Base-by-base conservation (phyloP, 371 early-diverging fungal genomes). In the Catenaria anguillulae region DNA sequence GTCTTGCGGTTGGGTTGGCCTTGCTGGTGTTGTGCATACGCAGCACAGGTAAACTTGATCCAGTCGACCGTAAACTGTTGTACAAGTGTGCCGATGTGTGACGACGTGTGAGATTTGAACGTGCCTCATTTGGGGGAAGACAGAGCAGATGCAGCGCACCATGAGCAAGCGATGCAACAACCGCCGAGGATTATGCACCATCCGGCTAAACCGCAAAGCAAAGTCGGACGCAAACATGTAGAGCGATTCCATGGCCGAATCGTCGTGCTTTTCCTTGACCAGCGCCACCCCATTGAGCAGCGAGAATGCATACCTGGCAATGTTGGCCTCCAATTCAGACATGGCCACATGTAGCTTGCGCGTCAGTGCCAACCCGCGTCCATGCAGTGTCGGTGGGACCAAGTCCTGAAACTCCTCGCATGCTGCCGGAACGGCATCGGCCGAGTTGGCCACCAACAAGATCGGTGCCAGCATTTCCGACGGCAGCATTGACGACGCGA, bases 1-100 rank as follows among this genome's bases (percentile, higher is more conserved):
- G 91, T 92, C 66, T 85, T 87, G 29, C 83, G 75, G 56, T 88
- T 87, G 21, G 80, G 80, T 0, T 84, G 85, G 52, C 79, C 77
- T 31, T 50, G 52, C 52, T 50, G 52, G 52, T 50, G 29, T 19
- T 36, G 29, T 0, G 21, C 1, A 31, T 58, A 29, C 12, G 58
- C 12, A n/a, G 10, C 12, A 31, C 36, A 34, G 24, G 58, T 58
- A 63, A 92, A 92, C 61, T 82, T 84, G 52, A 88, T 85, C 92
- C 92, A 92, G 29, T 50, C 52, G 29, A 29, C 31, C 13, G 52
- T 29, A 19, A 50, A 50, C 29, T 40, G 17, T 5, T 40, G n/a
- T n/a, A n/a, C n/a, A n/a, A n/a, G n/a, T n/a, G n/a, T n/a, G n/a
- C n/a, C n/a, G n/a, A n/a, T n/a, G n/a, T n/a, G n/a, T n/a, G n/a